Base-by-base conservation (phyloP, 331 rosid genomes). In the Malus hybrid region DNA sequence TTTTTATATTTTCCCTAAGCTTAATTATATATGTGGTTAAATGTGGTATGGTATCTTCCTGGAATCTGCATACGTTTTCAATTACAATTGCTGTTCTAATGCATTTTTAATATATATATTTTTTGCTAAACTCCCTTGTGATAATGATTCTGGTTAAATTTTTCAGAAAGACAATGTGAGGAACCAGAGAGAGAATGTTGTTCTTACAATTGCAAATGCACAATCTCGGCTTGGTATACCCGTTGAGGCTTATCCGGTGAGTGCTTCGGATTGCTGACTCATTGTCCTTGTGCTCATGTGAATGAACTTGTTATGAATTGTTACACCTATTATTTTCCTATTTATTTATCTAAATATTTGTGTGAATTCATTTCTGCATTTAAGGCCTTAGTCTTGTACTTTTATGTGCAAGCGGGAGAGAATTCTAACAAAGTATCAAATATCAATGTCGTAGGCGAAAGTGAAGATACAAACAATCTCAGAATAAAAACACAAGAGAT, bases 151-250 rank as follows among this genome's bases (percentile, higher is more conserved):
- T 81, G 65, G 76, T 63, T 64, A 62, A 48, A 44, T 66, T 44
- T 44, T 85, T 83, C 97, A 94, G 99, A 85, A 80, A 85, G 97
- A 92, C 88, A 92, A 94, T 68, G 70, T 87, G 71, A 81, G 95
- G 80, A 94, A 94, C 82, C 97, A 94, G 85, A 93, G 97, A 76
- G 99, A 94, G 84, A 85, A 90, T 83, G 83, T 94, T 82, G 86
- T 94, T 74, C 86, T 94, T 84, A 82, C 87, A 86, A 73, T 94
- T 83, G 96, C 99, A 55, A 94, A 94, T 86, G 89, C 93, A 12
- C 99, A 94, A 67, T 85, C 96, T 69, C 90, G 86, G 75, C 91
- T 90, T 79, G 87, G 84, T 76, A 84, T 87, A 65, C 95, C 87
- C 71, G 52, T 70, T 77, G 86, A 44, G 77, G 73, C 75, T 75